Base-by-base conservation (phyloP, 164 flowering plant species). In the Nymphaea thermarum region DNA sequence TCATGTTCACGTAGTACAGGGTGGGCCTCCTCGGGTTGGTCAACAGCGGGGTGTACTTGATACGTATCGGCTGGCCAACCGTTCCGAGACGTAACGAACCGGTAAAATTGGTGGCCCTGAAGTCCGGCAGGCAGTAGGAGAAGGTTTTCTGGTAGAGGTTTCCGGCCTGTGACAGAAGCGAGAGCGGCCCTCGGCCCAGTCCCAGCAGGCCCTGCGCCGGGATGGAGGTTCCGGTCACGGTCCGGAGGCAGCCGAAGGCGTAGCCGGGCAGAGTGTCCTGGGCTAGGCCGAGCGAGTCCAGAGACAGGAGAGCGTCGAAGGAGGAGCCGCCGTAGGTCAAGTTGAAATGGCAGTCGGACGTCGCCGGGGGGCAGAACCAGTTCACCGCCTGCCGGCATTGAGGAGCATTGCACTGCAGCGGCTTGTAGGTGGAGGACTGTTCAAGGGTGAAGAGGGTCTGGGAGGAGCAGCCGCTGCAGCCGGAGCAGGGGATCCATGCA, bases 41-140 rank as follows among this genome's bases (percentile, higher is more conserved):
- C 2, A 91, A 84, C 66, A 94, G 73, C 1, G 89, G 96, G 5
- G 99, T 91, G 78, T 57, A 73, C 66, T 86, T 90, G 66, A 94
- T 90, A 16, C 75, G 76, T n/a, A 8, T 66, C 47, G 99, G 99
- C 73, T 94, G 99, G 18, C 79, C 86, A 0, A 64, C 60, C 4
- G 95, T 86, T 2, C 99, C 99, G 15, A 94, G 81, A 44, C 89
- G 77, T 6, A 94, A 76, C 0, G 92, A 78, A 17, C 99, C 99
- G 11, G 96, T 81, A 67, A 88, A 91, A 69, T 81, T 83, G 14
- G 64, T 71, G 7, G 96, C 81, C 74, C 77, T 87, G 79, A 81
- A 85, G 79, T 80, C 82, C n/a, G 98, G 99, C 68, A 94, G 71
- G 79, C 98, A 94, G 74, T 94, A 94, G 15, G 99, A 94, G 80